Base-by-base conservation (phyloP, 306 rosid genomes). In the Inga leiocalycina region DNA sequence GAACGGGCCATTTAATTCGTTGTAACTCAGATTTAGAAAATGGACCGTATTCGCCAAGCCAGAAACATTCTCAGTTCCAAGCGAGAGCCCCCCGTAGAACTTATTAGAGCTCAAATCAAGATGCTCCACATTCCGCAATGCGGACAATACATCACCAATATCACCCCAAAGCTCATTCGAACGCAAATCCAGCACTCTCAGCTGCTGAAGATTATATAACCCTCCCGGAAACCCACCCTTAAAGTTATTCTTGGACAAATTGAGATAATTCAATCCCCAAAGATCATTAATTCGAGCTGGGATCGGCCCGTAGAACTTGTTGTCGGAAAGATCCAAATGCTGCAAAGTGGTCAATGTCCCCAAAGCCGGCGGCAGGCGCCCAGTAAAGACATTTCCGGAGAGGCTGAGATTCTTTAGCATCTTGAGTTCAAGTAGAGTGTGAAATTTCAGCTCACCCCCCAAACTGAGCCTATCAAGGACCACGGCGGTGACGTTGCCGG, bases 231-330 rank as follows among this genome's bases (percentile, higher is more conserved):
- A 96, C 10, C 93, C 89, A 9, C 97, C 96, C 8, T 45, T 84
- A 88, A 93, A 96, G 1, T 22, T 17, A 74, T 96, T 93, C 3
- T 6, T 41, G 0, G 99, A 93, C 85, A 96, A 83, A 88, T 96
- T 94, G 61, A 96, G 96, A 80, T 91, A 83, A 81, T 86, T 89
- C 46, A 96, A 82, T 2, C 82, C 92, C 94, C 95, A 96, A 0
- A 96, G 86, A 22, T 89, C 93, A 80, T 88, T 92, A 88, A 96
- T 90, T 91, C 96, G 91, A 11, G 88, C 91, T 0, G 99, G 98
- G 80, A 96, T 91, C 82, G 99, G 99, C 0, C 99, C 99, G 76
- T 91, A 92, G 89, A 96, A 96, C 8, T 71, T 30, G 87, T 96
- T 96, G 14, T 69, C 10, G 0, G 99, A 96, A 56, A 96, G 98